Conservation (phyloP, 805 yeast genomes). For the Phaffomyces antillensis region DNA sequence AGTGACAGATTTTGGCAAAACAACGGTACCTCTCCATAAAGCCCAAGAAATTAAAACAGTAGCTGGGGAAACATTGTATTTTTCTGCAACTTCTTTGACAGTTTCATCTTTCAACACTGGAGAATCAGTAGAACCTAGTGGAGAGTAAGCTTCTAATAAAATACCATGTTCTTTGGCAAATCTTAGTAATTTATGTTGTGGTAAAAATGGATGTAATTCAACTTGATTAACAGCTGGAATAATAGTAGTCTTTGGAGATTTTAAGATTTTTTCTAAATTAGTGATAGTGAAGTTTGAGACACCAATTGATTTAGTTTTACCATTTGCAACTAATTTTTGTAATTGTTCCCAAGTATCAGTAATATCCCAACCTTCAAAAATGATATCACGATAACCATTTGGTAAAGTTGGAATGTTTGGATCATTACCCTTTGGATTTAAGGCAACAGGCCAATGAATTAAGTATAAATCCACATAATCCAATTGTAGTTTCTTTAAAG, state of each 20-base stretch:
- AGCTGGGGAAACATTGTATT: slow-evolving; percentile 37
- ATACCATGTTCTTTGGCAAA: slow-evolving; percentile 12
- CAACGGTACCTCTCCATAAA: slow-evolving; percentile 47
- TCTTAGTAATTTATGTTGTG: slow-evolving; percentile 12
- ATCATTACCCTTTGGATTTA: slow-evolving; percentile 33
- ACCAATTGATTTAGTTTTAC: slow-evolving; percentile 13
- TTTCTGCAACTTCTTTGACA: slow-evolving; percentile 38
- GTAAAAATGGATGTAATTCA: slow-evolving; percentile 16
- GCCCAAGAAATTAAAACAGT: slow-evolving; percentile 55
- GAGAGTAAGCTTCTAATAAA: slow-evolving; percentile 16
- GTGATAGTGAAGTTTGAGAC: slow-evolving; percentile 15
- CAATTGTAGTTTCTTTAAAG: slow-evolving; percentile 54
- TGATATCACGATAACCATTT: slow-evolving; percentile 46
- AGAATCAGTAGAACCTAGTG: slow-evolving; percentile 15
- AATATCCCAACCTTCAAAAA: slow-evolving; percentile 54
- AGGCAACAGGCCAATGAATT: slow-evolving; percentile 74
- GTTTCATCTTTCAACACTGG: slow-evolving; percentile 29
- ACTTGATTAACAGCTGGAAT: slow-evolving; percentile 16
- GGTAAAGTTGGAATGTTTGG: slow-evolving; percentile 6
- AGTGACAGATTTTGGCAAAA: slow-evolving; percentile 44
- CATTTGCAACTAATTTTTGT: slow-evolving; percentile 7
- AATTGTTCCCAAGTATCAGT: slow-evolving; percentile 15
- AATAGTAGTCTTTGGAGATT: slow-evolving; percentile 6
- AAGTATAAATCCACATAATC: slow-evolving; percentile 75
- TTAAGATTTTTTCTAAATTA: slow-evolving; percentile 9